Evolutionary conservation across 768 basidiomycete species (phyloP).

Genomic region (Boletus vinaceobasis): DNA sequence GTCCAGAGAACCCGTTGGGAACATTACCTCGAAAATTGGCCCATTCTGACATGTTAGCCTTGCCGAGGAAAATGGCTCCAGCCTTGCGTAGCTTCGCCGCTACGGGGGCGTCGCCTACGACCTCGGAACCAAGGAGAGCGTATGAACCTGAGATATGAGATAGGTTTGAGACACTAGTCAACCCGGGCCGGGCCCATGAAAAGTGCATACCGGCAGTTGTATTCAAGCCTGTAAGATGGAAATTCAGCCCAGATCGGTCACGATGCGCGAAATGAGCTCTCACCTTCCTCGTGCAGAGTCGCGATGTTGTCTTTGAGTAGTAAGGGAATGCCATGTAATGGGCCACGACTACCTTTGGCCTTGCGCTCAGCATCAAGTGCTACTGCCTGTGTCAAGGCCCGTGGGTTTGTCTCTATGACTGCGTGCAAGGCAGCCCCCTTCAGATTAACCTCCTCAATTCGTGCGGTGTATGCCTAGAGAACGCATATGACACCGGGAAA

Average conservation of each 20-base stretch:
- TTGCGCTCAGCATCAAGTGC: constrained; percentile 48
- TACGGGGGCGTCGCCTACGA: constrained; percentile 32
- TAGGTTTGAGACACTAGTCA: background rate
- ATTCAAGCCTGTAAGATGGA: constrained; percentile 30
- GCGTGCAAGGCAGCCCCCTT: constrained; percentile 56
- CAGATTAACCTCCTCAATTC: constrained; percentile 64
- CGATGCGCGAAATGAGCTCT: background rate
- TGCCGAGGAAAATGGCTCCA: constrained; percentile 39
- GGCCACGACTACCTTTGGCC: constrained; percentile 40
- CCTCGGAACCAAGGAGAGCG: constrained; percentile 35
- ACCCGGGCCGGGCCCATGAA: background rate
- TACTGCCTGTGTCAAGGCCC: constrained; percentile 50
- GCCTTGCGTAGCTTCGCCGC: constrained; percentile 29
- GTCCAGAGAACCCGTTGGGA: constrained; percentile 43
- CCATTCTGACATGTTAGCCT: constrained; percentile 45
- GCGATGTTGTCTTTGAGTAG: constrained; percentile 49
- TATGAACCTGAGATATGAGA: constrained; percentile 29
- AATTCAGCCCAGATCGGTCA: background rate
- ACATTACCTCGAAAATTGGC: constrained; percentile 39
- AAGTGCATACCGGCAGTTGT: constrained; percentile 34
- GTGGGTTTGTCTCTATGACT: constrained; percentile 58
- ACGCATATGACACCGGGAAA: background rate
- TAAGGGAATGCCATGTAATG: constrained; percentile 58
- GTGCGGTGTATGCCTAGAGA: constrained; percentile 57
- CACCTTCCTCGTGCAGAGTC: constrained; percentile 31